Conservation (phyloP, 768 basidiomycete genomes). For the Leccinum subgranulosum region DNA sequence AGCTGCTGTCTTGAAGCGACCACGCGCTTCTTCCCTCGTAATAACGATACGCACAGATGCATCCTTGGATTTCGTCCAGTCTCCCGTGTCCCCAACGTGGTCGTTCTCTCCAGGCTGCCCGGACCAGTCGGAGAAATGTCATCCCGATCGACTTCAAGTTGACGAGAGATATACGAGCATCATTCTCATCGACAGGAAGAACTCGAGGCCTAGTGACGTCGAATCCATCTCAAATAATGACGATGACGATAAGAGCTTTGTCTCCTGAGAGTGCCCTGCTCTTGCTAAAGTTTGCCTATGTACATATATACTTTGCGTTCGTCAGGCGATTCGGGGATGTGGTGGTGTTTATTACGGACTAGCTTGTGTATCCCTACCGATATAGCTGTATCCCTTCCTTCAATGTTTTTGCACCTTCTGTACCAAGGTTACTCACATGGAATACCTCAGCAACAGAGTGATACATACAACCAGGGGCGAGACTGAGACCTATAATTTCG, state of each 20-base stretch:
- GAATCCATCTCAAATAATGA: not conserved
- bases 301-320: not conserved
- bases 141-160: not conserved
- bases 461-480: not conserved
- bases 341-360: not conserved
- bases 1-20: not conserved
- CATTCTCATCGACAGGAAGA: not conserved
- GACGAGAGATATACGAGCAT: not conserved
- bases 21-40: not conserved
- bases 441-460: not conserved
- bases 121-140: slow-evolving; percentile 2
- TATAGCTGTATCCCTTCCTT: not conserved
- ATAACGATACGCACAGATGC: not conserved
- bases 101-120: not conserved
- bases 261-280: not conserved
- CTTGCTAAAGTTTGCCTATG: not conserved
- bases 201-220: not conserved
- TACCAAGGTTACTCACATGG: not conserved
- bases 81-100: slow-evolving; percentile 4
- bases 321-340: not conserved
- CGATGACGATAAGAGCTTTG: not conserved
- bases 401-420: no score
- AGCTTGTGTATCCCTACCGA: not conserved
- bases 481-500: not conserved
- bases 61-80: slow-evolving; percentile 1